These are phyloP conservation scores for Lunasporangiospora selenospora DNA, from an alignment of 192 early-diverging fungal genomes.

Conservation along the genomic window DNA sequence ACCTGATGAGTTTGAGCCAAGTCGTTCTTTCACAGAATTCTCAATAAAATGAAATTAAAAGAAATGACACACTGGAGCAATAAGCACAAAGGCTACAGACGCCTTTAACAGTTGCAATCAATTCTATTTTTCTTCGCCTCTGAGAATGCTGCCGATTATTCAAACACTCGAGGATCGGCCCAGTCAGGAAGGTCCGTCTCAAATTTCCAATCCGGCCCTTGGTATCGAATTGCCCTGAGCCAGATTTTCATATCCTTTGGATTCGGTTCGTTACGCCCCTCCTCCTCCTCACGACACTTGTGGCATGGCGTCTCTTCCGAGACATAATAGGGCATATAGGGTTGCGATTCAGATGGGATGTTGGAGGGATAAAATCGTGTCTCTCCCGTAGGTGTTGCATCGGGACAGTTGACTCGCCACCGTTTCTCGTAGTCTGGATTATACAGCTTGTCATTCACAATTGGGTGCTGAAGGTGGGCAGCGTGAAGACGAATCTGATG, in stretches of 20 bases:
- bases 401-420: not conserved
- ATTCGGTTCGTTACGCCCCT: constrained; percentile 11
- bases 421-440: constrained; percentile 18
- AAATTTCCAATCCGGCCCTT: constrained; percentile 46
- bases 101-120: too few species aligned
- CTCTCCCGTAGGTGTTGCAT: constrained; percentile 9
- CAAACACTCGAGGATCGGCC: constrained; percentile 19
- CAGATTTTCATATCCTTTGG: constrained; percentile 42
- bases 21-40: not conserved
- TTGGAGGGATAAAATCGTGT: constrained; percentile 34
- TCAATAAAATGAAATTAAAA: too few species aligned
- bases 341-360: constrained; percentile 32
- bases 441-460: constrained; percentile 36
- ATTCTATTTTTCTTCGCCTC: too few species aligned
- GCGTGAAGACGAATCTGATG: constrained; percentile 45
- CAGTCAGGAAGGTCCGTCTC: constrained; percentile 43
- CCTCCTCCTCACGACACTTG: constrained; percentile 31
- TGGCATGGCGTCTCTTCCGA: constrained; percentile 26
- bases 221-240: constrained; percentile 37
- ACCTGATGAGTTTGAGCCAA: too few species aligned
- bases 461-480: constrained; percentile 28
- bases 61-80: too few species aligned
- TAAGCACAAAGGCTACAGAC: too few species aligned
- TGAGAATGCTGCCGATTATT: too few species aligned
- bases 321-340: constrained; percentile 41